phyloP scores from a whole-genome alignment of 495 filamentous ascomycete genomes.

The Sporormia fimetaria region DNA sequence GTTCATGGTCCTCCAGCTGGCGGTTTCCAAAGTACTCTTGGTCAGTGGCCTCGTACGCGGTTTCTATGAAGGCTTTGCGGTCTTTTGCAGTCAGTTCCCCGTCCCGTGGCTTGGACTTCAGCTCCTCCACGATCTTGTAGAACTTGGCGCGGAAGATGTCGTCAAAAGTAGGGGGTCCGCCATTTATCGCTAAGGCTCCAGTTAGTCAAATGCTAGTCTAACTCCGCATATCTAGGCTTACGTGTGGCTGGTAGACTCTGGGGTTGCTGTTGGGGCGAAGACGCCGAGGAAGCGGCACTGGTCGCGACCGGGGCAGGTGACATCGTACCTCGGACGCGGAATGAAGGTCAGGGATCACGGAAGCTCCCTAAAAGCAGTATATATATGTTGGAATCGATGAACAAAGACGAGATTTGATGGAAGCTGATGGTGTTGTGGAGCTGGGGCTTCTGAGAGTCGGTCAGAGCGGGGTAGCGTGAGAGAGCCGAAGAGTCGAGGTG shows the following conservation, averaged over 20 bases:
- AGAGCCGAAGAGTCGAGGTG: conserved; percentile 8
- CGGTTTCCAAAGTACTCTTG: conserved; percentile 10
- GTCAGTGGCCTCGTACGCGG: conserved; percentile 8
- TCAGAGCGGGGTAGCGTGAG: background rate
- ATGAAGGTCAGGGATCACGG: background rate
- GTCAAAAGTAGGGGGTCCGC: conserved; percentile 5
- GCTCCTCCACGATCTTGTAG: conserved; percentile 5
- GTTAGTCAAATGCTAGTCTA: background rate
- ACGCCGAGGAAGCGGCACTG: conserved; percentile 2
- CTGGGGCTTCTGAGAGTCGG: background rate
- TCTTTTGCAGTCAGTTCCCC: conserved; percentile 7
- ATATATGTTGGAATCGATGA: background rate
- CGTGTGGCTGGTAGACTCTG: background rate
- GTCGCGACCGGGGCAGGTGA: conserved; percentile 13
- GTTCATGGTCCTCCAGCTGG: conserved; percentile 5
- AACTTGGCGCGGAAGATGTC: conserved; percentile 17
- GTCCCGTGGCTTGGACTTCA: conserved; percentile 4
- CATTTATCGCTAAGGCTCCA: no score
- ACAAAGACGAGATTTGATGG: conserved; percentile 4
- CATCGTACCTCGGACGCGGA: conserved; percentile 13
- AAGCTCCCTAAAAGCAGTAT: background rate
- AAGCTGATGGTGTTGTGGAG: conserved; percentile 7
- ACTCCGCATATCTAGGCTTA: background rate
- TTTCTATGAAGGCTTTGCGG: conserved; percentile 14
- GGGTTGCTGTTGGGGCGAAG: background rate